Evolutionary conservation across 208 protist genomes (phyloP), one percentile per base, ranked within the genome.

Genomic region (Tetramitus jugosus): DNA sequence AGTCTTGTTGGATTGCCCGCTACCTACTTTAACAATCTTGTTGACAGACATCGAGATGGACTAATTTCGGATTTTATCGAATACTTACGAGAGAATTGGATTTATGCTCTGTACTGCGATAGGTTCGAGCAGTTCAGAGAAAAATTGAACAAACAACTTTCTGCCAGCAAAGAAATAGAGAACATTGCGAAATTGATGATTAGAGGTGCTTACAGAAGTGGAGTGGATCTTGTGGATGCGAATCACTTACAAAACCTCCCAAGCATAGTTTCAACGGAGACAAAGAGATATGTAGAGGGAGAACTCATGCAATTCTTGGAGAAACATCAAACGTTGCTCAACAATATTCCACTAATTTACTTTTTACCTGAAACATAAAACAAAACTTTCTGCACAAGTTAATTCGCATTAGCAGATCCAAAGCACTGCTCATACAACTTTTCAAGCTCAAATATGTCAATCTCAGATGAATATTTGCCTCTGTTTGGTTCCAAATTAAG

Each of bases 1-100:
- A 49, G 39, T n/a, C 49, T 71, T 14, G 40, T 49, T 35, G 65
- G 65, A 33, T 23, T 71, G 0, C 65, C 65, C 3, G 37, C 35
- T 14, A 37, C 39, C 6, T 71, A 71, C 20, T 71, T 42, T 23
- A 71, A 71, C 2, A 29, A 71, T 49, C 17, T 71, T 2, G 17
- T 49, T 0, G 4, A 6, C 2, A 1, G 65, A 31, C 49, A 71
- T 26, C 13, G 49, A 49, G 65, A 71, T 0, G 65, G 39, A n/a
- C 39, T 71, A 10, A 71, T 71, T 14, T 6, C 3, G 2, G 65
- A 71, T 33, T 71, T 71, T n/a, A 71, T 71, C 33, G 0, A 0
- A 10, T 71, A 49, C 33, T 46, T 71, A 0, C 29, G 40, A 33
- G 39, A 71, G 29, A 71, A 71, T 33, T 71, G 65, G 65, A n/a